phyloP scores from a whole-genome alignment of 192 early-diverging fungal genomes.

The Dispira simplex region DNA sequence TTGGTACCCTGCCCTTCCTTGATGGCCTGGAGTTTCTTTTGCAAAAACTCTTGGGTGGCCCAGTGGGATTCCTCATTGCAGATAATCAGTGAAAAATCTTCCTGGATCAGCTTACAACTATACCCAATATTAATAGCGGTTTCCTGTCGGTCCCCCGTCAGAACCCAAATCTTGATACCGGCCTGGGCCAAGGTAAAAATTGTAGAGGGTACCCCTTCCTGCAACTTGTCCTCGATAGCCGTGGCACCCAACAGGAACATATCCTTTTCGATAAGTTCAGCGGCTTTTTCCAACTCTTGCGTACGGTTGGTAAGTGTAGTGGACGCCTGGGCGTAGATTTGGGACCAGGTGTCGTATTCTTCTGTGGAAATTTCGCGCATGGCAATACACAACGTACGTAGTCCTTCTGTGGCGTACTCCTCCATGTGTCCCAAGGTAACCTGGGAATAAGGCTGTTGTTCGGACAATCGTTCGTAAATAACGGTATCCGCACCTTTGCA shows the following conservation, averaged over 20 bases:
- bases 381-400: slow-evolving; percentile 91
- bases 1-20: slow-evolving; percentile 27
- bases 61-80: slow-evolving; percentile 84
- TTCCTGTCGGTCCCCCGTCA: slow-evolving; percentile 97
- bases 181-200: slow-evolving; percentile 91
- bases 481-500: slow-evolving; percentile 98
- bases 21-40: slow-evolving; percentile 72
- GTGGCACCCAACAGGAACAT: slow-evolving; percentile 88
- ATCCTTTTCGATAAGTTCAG: slow-evolving; percentile 90
- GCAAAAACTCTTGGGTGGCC: slow-evolving; percentile 85
- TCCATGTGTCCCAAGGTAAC: slow-evolving; percentile 66
- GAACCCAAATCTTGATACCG: slow-evolving; percentile 93
- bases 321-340: slow-evolving; percentile 71
- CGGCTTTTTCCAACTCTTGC: slow-evolving; percentile 78
- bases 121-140: slow-evolving; percentile 99
- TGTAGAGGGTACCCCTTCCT: slow-evolving; percentile 97
- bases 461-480: slow-evolving; percentile 75
- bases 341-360: slow-evolving; percentile 73
- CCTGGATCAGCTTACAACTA: slow-evolving; percentile 88
- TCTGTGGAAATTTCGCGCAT: slow-evolving; percentile 81
- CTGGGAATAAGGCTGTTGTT: slow-evolving; percentile 43
- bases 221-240: slow-evolving; percentile 96
- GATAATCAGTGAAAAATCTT: slow-evolving; percentile 90
- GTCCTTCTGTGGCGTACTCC: slow-evolving; percentile 90
- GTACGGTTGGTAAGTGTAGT: slow-evolving; percentile 83